Evolutionary conservation across 2,329 filamentous ascomycete genomes (phyloP), one percentile per base, ranked within the genome.

Genomic region (Exophiala spinifera): DNA sequence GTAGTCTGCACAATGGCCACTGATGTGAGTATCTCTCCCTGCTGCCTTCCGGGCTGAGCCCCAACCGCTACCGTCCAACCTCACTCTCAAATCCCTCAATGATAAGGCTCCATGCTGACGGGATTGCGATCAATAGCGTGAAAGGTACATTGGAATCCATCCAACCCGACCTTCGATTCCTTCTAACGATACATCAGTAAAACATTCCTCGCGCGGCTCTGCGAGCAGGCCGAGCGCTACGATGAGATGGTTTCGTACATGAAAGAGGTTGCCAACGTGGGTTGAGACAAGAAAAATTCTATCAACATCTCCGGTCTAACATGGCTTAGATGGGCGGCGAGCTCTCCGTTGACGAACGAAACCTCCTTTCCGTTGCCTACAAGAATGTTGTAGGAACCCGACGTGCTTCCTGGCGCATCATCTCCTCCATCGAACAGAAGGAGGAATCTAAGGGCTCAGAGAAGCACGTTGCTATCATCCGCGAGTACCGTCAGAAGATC

Each of bases 231-330:
- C 75, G 94, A 97, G 85, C 92, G 92, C 74, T 99, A 99, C 80
- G 92, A 99, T 92, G 94, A 97, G 81, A 97, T 97, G 92, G 92
- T 97, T 69, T 91, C 86, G 73, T 96, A 92, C 82, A 97, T 97
- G 94, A 97, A 97, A 89, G 91, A 96, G 87, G 92, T 97, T 70
- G 92, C 92, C 77, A 95, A 96, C 81, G 86, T 88, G 84, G 68
- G 72, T 67, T 63, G 51, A 58, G 63, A 55, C 57, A 36, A n/a
- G n/a, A 43, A 51, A 51, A 37, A 46, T 49, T 33, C 33, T 11
- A 44, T 34, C 13, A 21, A 45, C 5, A 25, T 5, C 7, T 42
- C 47, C 46, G 44, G 42, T 56, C 62, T 65, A 53, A 65, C 59
- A 25, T 46, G 40, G 46, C 37, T 55, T 62, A 86, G 83, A 76